These are phyloP conservation scores for Penicillium roqueforti DNA, from an alignment of 495 filamentous ascomycete species.

Conservation along the genomic window DNA sequence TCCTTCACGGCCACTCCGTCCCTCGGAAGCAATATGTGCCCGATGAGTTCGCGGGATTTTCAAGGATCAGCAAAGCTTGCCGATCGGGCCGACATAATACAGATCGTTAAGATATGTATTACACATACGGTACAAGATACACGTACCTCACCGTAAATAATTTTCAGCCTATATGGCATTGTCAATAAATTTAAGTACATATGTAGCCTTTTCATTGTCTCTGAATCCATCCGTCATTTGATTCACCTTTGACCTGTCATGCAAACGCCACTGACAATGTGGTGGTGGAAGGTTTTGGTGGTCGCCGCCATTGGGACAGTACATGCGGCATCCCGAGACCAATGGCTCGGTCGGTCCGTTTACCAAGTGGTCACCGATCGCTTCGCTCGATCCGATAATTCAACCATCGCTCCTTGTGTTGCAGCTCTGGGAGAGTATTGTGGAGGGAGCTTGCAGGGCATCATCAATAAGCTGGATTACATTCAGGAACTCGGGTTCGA, in stretches of 20 bases:
- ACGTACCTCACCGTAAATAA: neutral
- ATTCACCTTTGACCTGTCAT: slow-evolving; percentile 7
- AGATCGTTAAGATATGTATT: neutral
- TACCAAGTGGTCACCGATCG: slow-evolving; percentile 68
- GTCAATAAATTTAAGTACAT: slow-evolving; percentile 1
- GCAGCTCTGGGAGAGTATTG: slow-evolving; percentile 48
- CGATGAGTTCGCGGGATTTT: too few relatives aligned
- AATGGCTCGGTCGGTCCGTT: slow-evolving; percentile 15
- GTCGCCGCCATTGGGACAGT: slow-evolving; percentile 11
- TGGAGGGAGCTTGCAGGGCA: slow-evolving; percentile 63
- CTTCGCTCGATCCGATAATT: slow-evolving; percentile 59
- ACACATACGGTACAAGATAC: neutral
- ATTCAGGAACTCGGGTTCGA: slow-evolving; percentile 67
- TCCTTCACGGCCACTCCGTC: slow-evolving; percentile 6
- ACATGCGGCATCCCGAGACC: slow-evolving; percentile 14
- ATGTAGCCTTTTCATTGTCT: slow-evolving; percentile 2
- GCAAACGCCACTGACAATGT: slow-evolving; percentile 12
- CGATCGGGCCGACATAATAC: slow-evolving; percentile 16
- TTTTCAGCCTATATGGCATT: slow-evolving; percentile 1
- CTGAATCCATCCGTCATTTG: neutral
- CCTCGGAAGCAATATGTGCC: neutral
- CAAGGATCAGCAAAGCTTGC: too few relatives aligned
- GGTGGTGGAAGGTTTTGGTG: slow-evolving; percentile 11
- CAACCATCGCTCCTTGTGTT: slow-evolving; percentile 25
- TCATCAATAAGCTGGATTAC: slow-evolving; percentile 48